phyloP scores from a whole-genome alignment of 2,329 filamentous ascomycete species.

The Fusarium drepaniforme region DNA sequence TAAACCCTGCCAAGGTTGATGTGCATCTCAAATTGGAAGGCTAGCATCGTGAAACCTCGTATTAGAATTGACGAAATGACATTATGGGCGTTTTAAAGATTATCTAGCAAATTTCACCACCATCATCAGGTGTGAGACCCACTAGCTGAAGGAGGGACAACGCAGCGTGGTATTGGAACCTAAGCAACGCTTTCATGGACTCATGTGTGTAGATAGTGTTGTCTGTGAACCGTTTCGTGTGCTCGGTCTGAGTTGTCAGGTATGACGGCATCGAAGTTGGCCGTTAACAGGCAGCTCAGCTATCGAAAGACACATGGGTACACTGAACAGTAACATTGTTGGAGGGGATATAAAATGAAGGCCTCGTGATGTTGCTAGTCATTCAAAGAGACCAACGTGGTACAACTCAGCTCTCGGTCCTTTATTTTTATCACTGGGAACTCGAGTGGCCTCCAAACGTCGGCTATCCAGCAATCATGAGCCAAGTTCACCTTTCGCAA shows the following conservation, averaged over 20 bases:
- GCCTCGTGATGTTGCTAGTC: neutral
- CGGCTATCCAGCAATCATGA: neutral
- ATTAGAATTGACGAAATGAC: neutral
- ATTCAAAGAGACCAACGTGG: neutral
- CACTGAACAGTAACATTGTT: neutral
- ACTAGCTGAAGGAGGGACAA: neutral
- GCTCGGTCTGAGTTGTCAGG: neutral
- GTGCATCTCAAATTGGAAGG: neutral
- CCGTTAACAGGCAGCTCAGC: neutral
- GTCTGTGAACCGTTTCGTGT: neutral
- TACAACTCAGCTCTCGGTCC: neutral
- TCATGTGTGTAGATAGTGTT: neutral
- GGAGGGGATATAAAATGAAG: neutral
- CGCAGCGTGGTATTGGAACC: neutral
- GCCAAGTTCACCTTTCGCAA: neutral
- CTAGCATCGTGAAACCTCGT: neutral
- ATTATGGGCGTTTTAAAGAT: neutral
- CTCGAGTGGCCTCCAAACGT: neutral
- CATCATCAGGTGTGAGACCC: neutral
- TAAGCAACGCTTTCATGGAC: neutral
- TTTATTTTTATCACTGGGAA: neutral
- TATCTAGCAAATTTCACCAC: neutral
- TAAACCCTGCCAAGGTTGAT: neutral
- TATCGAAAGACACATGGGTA: neutral
- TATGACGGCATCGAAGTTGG: neutral